These are phyloP conservation scores for Boletus huronensis DNA, from an alignment of 768 basidiomycete genomes.

Conservation along the genomic window DNA sequence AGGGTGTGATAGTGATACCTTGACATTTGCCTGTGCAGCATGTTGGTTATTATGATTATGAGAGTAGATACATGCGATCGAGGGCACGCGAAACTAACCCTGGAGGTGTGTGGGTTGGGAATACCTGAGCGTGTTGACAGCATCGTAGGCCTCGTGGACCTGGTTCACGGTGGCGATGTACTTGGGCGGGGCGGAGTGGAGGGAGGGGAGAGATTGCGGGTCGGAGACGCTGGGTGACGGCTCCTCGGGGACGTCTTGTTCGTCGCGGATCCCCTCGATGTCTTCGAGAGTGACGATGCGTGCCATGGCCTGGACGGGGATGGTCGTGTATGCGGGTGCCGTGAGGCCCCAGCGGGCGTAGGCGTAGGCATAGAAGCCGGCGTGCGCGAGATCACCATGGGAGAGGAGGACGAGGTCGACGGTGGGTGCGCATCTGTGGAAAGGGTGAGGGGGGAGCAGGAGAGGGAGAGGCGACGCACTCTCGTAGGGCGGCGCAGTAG, in stretches of 20 bases:
- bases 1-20: conserved; percentile 91
- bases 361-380: conserved; percentile 92
- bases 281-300: conserved; percentile 89
- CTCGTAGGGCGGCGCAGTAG: conserved; percentile 65
- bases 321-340: conserved; percentile 89
- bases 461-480: conserved; percentile 44
- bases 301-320: conserved; percentile 95
- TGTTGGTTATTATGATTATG: not conserved
- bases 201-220: conserved; percentile 10
- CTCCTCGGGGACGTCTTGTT: conserved; percentile 54
- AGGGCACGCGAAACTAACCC: conserved; percentile 47
- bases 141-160: conserved; percentile 91
- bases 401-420: conserved; percentile 91
- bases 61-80: conserved; percentile 3
- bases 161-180: conserved; percentile 77
- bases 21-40: conserved; percentile 72
- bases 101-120: conserved; percentile 94
- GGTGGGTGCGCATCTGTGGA: conserved; percentile 64
- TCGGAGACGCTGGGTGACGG: conserved; percentile 22
- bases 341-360: conserved; percentile 82
- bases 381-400: conserved; percentile 86
- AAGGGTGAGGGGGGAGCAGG: conserved; percentile 2
- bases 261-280: conserved; percentile 73
- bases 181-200: conserved; percentile 33
- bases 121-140: conserved; percentile 87